A percentile compares a stretch with the other conserved stretches of the same genome.
Evolutionary conservation across 495 filamentous ascomycete genomes (phyloP).

Genomic region (Penicillium desertorum): DNA sequence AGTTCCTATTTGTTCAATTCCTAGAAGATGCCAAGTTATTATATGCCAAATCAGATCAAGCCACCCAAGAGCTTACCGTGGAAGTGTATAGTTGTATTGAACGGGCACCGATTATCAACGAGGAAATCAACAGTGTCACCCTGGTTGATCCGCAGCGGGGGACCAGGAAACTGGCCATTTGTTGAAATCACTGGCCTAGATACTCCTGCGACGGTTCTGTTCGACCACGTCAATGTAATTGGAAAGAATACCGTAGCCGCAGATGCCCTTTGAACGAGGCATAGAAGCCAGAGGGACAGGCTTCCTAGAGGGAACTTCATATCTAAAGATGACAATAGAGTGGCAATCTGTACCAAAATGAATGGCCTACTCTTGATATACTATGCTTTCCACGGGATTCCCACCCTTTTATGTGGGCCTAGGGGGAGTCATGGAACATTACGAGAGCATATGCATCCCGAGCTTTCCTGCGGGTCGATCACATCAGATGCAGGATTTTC

Average conservation of each 20-base stretch:
- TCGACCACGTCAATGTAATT: slow-evolving; percentile 34
- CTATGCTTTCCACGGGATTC: not conserved
- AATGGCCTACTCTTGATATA: not conserved
- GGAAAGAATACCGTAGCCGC: slow-evolving; percentile 33
- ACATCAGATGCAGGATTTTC: not conserved
- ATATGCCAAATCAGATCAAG: not conserved
- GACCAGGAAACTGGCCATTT: slow-evolving; percentile 62
- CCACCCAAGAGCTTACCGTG: slow-evolving; percentile 37
- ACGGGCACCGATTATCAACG: slow-evolving; percentile 56
- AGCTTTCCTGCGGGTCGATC: not conserved
- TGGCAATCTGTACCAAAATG: not conserved
- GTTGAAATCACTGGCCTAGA: slow-evolving; percentile 54
- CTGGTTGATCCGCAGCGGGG: slow-evolving; percentile 56
- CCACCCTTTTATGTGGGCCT: not conserved
- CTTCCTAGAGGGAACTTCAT: slow-evolving; percentile 15
- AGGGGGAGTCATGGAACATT: not conserved
- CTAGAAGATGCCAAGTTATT: slow-evolving; percentile 8
- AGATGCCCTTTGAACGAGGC: slow-evolving; percentile 17
- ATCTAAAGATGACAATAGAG: not conserved
- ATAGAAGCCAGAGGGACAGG: slow-evolving; percentile 16
- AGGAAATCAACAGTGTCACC: slow-evolving; percentile 61
- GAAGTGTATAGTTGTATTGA: slow-evolving; percentile 54
- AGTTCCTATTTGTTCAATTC: slow-evolving; percentile 40
- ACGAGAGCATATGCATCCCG: not conserved
- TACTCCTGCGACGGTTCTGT: slow-evolving; percentile 30